A percentile compares a stretch with the other conserved stretches of the same genome.
These are phyloP conservation scores for Ogataea methanolica DNA, from an alignment of 805 yeast species.

Conservation along the genomic window DNA sequence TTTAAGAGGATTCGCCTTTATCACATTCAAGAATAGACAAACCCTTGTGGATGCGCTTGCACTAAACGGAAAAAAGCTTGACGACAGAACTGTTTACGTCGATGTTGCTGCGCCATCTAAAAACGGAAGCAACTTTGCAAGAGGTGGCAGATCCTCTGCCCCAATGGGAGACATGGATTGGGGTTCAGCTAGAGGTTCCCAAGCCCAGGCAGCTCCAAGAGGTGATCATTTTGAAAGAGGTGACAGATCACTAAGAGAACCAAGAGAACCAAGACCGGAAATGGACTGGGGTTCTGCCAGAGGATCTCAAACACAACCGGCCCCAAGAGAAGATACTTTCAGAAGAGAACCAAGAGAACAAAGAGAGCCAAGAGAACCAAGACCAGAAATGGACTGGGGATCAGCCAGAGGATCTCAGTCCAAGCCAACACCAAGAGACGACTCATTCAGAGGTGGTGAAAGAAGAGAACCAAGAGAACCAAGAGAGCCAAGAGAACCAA, in stretches of 20 bases:
- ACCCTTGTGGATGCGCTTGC: slow-evolving; percentile 47
- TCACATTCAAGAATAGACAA: slow-evolving; percentile 43
- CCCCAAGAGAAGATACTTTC: slow-evolving; percentile 8
- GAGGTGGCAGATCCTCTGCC: slow-evolving; percentile 23
- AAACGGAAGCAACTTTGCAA: slow-evolving; percentile 32
- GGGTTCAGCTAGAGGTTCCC: slow-evolving; percentile 29
- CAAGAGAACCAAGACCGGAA: slow-evolving; percentile 47
- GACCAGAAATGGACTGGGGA: slow-evolving; percentile 59
- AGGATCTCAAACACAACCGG: slow-evolving; percentile 20
- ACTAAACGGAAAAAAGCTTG: slow-evolving; percentile 39
- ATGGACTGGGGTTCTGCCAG: slow-evolving; percentile 43
- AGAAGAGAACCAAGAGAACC: slow-evolving; percentile 20
- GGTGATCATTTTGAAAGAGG: slow-evolving; percentile 22
- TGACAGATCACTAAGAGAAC: slow-evolving; percentile 28
- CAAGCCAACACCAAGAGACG: slow-evolving; percentile 22
- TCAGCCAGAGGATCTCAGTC: slow-evolving; percentile 34
- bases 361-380: slow-evolving; percentile 39
- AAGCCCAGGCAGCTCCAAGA: slow-evolving; percentile 6
- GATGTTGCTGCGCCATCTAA: slow-evolving; percentile 57
- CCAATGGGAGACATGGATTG: slow-evolving; percentile 50
- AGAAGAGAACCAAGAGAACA: slow-evolving; percentile 25
- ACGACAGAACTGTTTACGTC: slow-evolving; percentile 48
- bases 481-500: slow-evolving; percentile 3
- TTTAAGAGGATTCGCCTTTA: slow-evolving; percentile 54
- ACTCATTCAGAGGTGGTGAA: slow-evolving; percentile 22